Percentiles rank a stretch among this genome's conserved stretches.
Evolutionary conservation across 768 basidiomycete genomes (phyloP).

Genomic region (Lactarius vividus): DNA sequence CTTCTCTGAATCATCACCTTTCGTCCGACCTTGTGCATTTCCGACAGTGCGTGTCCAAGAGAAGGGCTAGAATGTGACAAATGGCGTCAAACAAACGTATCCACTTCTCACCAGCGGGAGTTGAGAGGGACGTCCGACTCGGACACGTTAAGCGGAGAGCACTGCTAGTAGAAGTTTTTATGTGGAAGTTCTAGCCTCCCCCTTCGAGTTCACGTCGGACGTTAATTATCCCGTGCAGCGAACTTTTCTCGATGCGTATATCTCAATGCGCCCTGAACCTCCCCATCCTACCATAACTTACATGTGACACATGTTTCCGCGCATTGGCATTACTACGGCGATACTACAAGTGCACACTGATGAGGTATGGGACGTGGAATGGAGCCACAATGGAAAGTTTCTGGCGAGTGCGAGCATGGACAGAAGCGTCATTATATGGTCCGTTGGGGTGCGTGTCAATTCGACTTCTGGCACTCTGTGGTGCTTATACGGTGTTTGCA

Average conservation of each 20-base stretch:
- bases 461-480: constrained; percentile 13
- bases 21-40: background rate
- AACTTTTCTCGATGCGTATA: constrained; percentile 68
- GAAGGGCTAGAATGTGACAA: no score
- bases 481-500: background rate
- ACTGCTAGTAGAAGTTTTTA: background rate
- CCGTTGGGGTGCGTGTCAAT: constrained; percentile 59
- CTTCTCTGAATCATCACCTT: background rate
- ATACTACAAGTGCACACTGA: constrained; percentile 84
- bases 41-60: no score
- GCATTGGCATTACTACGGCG: constrained; percentile 74
- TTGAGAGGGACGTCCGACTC: background rate
- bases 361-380: constrained; percentile 94
- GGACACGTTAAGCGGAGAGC: background rate
- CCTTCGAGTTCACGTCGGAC: no score
- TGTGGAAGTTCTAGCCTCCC: background rate
- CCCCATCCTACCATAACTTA: constrained; percentile 52
- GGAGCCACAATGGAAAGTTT: constrained; percentile 85
- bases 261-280: constrained; percentile 67
- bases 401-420: constrained; percentile 90
- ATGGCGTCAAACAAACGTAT: background rate
- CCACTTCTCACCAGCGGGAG: background rate
- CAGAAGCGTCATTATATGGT: constrained; percentile 86
- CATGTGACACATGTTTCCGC: constrained; percentile 85
- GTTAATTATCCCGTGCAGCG: background rate